Percentiles rank a stretch among this genome's conserved stretches.
These are phyloP conservation scores for Bruguiera gymnorhiza DNA, from an alignment of 345 rosid genomes.

Conservation along the genomic window DNA sequence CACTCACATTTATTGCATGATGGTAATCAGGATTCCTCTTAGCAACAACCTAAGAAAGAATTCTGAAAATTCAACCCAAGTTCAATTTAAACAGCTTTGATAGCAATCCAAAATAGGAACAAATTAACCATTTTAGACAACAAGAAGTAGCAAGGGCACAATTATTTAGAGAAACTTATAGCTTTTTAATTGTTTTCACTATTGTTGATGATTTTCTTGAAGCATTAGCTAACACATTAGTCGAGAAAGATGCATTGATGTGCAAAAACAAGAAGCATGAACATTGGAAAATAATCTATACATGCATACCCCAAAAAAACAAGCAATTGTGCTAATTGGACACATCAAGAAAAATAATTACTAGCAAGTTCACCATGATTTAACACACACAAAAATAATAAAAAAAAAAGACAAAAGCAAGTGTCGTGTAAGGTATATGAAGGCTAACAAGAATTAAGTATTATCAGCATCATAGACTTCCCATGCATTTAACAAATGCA, in stretches of 20 bases:
- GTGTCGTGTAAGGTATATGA: too few species aligned
- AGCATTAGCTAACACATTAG: constrained; percentile 61
- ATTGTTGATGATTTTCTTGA: constrained; percentile 91
- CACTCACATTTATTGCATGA: constrained; percentile 72
- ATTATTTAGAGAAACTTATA: constrained; percentile 25
- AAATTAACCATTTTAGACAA: not conserved
- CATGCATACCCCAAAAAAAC: too few species aligned
- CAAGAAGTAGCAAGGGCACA: not conserved
- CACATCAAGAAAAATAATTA: too few species aligned
- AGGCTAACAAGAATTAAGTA: too few species aligned
- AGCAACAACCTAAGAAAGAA: constrained; percentile 69
- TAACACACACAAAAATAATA: too few species aligned
- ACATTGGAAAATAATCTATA: too few species aligned
- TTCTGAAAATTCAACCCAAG: not conserved
- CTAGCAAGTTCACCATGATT: too few species aligned
- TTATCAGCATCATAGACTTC: too few species aligned
- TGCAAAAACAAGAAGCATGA: not conserved
- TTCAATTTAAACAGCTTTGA: not conserved
- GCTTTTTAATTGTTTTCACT: constrained; percentile 80
- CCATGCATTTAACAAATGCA: too few species aligned
- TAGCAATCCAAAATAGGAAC: not conserved
- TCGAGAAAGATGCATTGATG: constrained; percentile 60
- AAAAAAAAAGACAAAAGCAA: too few species aligned
- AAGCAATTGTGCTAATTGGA: too few species aligned
- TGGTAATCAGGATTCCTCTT: constrained; percentile 86